phyloP scores from a whole-genome alignment of 495 filamentous ascomycete genomes.

The Astrocystis sublimbata region DNA sequence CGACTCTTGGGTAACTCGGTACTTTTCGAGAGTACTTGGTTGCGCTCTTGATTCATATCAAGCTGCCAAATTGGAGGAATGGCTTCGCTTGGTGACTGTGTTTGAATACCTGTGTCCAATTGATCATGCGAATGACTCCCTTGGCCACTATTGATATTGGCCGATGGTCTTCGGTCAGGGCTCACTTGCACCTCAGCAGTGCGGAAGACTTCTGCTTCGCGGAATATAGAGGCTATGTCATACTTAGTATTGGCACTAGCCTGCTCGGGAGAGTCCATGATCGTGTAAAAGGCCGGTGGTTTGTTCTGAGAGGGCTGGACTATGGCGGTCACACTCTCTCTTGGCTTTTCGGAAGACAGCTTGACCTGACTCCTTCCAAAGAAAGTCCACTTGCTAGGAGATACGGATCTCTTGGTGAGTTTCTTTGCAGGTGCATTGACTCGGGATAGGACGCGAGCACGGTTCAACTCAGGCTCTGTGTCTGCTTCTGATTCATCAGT shows the following conservation, averaged over 20 bases:
- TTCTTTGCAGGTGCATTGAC: conserved; percentile 43
- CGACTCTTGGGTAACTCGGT: conserved; percentile 25
- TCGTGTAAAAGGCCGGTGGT: conserved; percentile 73
- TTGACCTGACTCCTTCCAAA: conserved; percentile 66
- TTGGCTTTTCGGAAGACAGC: conserved; percentile 36
- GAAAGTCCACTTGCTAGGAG: conserved; percentile 76
- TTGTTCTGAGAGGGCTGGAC: conserved; percentile 46
- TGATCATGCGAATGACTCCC: conserved; percentile 4
- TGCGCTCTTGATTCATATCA: conserved; percentile 2
- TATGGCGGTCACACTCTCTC: conserved; percentile 42
- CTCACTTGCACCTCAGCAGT: neutral
- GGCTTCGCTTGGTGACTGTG: neutral
- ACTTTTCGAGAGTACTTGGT: neutral
- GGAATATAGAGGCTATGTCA: conserved; percentile 67
- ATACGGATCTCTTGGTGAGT: conserved; percentile 58
- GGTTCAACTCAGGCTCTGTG: conserved; percentile 24
- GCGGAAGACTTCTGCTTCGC: conserved; percentile 52
- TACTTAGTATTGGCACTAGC: conserved; percentile 52
- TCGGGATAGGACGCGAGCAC: conserved; percentile 23
- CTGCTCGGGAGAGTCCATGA: conserved; percentile 73
- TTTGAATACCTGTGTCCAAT: neutral
- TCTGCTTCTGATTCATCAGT: conserved; percentile 51
- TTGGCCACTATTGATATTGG: conserved; percentile 24
- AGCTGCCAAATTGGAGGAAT: conserved; percentile 5
- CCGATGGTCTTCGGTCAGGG: conserved; percentile 14